Evolutionary conservation across 2,329 filamentous ascomycete species (phyloP), one percentile per base, ranked within the genome.

Genomic region (Rhynchosporium secalis): DNA sequence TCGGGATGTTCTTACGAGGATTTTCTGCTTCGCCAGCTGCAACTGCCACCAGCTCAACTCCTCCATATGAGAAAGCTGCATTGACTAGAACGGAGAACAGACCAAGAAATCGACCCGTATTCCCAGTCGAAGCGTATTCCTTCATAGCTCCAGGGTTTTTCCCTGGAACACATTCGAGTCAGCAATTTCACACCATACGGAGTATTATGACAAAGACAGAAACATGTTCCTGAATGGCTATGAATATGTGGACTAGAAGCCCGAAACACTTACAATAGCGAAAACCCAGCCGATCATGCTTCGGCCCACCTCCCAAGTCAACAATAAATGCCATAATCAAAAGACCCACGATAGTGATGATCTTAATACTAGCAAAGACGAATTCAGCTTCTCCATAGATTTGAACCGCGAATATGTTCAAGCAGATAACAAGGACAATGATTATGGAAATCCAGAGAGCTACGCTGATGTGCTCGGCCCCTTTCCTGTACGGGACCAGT

Each of bases 291-390:
- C 83, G 79, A 68, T 93, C 88, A 43, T 83, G 79, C 0, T 86
- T 73, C 0, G 92, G 92, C 68, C 94, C 95, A 2, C 89, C 92
- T 7, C 91, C 92, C 0, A 95, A 77, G 87, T 95, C 94, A 66
- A 86, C 85, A 66, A 96, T 81, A 71, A 96, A 91, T 2, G 91
- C 94, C 77, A 91, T 93, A 66, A 86, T 70, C 68, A 93, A 82
- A 56, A 94, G 80, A 1, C 85, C 88, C 41, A 92, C 75, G 63
- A 85, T 85, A 45, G 84, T 76, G 15, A 86, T 68, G 20, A 86
- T 78, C 70, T 86, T 85, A 62, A 81, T 78, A 7, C 81, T 71
- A 5, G 85, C 81, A 55, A 83, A 81, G 77, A 84, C 83, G 68
- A 88, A 88, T 70, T 88, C 86, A 2, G 83, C 79, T 71, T 85